These are phyloP conservation scores for Thalassiosira allenii DNA, from an alignment of 352 stramenopile genomes.

Conservation along the genomic window DNA sequence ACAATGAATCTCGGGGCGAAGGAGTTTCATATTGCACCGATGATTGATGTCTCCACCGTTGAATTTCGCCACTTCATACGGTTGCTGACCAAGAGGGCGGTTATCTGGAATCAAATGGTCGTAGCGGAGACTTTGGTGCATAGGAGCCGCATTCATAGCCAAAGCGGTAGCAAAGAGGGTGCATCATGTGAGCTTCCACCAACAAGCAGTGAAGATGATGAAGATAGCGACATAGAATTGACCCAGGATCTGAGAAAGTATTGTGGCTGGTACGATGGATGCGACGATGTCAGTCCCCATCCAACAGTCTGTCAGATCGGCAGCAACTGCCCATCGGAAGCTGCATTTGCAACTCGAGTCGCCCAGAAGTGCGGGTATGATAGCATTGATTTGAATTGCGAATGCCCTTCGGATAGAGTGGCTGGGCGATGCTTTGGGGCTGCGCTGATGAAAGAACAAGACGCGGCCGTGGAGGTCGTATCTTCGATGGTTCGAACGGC, in stretches of 20 bases:
- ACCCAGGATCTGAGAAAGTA: slow-evolving; percentile 34
- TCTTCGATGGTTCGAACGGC: slow-evolving; percentile 50
- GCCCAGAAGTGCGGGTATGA: slow-evolving; percentile 71
- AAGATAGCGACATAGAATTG: slow-evolving; percentile 33
- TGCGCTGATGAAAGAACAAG: slow-evolving; percentile 72
- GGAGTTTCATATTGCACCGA: slow-evolving; percentile 76
- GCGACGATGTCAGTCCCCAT: slow-evolving; percentile 61
- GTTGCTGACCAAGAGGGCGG: slow-evolving; percentile 68
- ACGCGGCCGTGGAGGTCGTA: slow-evolving; percentile 58
- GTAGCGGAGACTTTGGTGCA: slow-evolving; percentile 74
- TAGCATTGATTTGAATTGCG: slow-evolving; percentile 79
- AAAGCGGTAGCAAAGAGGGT: slow-evolving; percentile 9
- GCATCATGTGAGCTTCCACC: slow-evolving; percentile 23
- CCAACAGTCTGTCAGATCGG: slow-evolving; percentile 82
- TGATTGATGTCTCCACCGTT: slow-evolving; percentile 77
- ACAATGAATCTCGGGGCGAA: slow-evolving; percentile 17
- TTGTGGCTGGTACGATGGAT: slow-evolving; percentile 50
- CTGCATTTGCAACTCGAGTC: slow-evolving; percentile 48
- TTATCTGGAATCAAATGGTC: slow-evolving; percentile 83
- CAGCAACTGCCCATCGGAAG: slow-evolving; percentile 60
- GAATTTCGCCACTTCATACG: slow-evolving; percentile 80
- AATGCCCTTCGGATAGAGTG: slow-evolving; percentile 76
- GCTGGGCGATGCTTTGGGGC: slow-evolving; percentile 73
- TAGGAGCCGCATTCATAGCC: slow-evolving; percentile 13
- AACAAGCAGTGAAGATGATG: neutral